Evolutionary conservation across 768 basidiomycete species (phyloP).

Genomic region (Boletellus ananas): DNA sequence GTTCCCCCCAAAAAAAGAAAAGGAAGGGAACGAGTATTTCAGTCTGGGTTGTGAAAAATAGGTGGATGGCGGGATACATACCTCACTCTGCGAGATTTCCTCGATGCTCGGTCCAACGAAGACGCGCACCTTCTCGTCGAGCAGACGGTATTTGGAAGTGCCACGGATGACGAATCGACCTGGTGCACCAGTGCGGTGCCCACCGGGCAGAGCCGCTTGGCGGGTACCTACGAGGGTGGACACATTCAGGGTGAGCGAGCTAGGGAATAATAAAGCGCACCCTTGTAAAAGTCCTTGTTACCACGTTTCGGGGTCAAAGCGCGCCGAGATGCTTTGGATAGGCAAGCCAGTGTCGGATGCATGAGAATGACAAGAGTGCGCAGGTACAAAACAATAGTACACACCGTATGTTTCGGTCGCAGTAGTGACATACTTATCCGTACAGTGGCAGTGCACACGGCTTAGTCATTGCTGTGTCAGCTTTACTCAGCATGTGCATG

Average conservation of each 20-base stretch:
- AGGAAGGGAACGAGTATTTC: neutral
- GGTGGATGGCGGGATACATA: slow-evolving; percentile 32
- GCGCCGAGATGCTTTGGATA: slow-evolving; percentile 81
- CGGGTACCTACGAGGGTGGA: slow-evolving; percentile 56
- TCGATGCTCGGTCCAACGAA: slow-evolving; percentile 77
- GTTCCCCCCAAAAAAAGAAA: neutral
- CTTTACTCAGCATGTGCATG: slow-evolving; percentile 21
- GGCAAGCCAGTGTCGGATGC: slow-evolving; percentile 63
- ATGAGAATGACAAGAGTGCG: too few species aligned
- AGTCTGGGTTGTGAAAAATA: neutral
- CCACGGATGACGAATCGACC: slow-evolving; percentile 79
- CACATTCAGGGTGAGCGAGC: neutral
- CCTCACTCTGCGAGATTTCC: slow-evolving; percentile 54
- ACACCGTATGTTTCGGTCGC: too few species aligned
- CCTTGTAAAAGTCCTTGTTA: slow-evolving; percentile 98
- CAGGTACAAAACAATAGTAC: too few species aligned
- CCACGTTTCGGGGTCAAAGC: slow-evolving; percentile 82
- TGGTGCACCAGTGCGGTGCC: slow-evolving; percentile 83
- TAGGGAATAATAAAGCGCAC: slow-evolving; percentile 36
- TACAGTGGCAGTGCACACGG: neutral
- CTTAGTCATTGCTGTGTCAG: neutral
- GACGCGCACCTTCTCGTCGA: slow-evolving; percentile 80
- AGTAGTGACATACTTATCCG: too few species aligned
- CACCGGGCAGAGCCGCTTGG: slow-evolving; percentile 79
- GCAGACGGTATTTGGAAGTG: slow-evolving; percentile 73